phyloP scores from a whole-genome alignment of 306 rosid species.

The Carpinus viminea region DNA sequence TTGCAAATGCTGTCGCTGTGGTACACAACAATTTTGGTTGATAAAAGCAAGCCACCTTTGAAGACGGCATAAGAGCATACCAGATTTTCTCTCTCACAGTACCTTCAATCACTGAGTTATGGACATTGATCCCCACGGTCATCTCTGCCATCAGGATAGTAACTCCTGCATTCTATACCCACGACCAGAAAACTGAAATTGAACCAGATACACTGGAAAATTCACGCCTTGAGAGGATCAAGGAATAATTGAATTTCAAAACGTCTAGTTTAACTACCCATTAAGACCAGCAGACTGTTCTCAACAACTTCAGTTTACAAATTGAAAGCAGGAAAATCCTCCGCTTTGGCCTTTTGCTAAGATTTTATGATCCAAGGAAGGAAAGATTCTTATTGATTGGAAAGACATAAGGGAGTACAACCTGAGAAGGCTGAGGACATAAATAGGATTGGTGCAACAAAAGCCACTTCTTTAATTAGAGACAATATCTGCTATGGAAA shows the following conservation, averaged over 20 bases:
- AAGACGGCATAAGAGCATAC: constrained; percentile 77
- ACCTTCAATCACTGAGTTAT: constrained; percentile 86
- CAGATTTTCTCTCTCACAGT: constrained; percentile 94
- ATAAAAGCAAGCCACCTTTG: constrained; percentile 55
- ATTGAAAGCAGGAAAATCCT: constrained; percentile 80
- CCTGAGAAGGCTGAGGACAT: constrained; percentile 71
- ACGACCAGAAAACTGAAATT: constrained; percentile 71
- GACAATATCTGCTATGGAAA: constrained; percentile 75
- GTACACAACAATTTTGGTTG: constrained; percentile 76
- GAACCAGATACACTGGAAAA: constrained; percentile 56
- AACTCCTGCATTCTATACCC: constrained; percentile 76
- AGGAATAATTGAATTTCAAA: constrained; percentile 58
- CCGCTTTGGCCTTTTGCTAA: constrained; percentile 71
- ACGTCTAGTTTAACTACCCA: constrained; percentile 64
- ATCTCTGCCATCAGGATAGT: constrained; percentile 70
- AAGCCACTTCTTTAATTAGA: constrained; percentile 79
- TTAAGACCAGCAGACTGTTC: constrained; percentile 63
- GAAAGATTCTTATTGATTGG: constrained; percentile 62
- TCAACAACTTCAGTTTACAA: constrained; percentile 65
- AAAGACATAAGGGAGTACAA: constrained; percentile 67
- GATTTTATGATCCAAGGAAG: constrained; percentile 75
- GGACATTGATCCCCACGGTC: constrained; percentile 86
- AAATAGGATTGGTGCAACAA: constrained; percentile 84
- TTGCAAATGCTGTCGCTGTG: constrained; percentile 93
- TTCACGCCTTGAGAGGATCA: constrained; percentile 45